These are phyloP conservation scores for Spinellus fusiger DNA, from an alignment of 192 early-diverging fungal genomes.

Conservation along the genomic window DNA sequence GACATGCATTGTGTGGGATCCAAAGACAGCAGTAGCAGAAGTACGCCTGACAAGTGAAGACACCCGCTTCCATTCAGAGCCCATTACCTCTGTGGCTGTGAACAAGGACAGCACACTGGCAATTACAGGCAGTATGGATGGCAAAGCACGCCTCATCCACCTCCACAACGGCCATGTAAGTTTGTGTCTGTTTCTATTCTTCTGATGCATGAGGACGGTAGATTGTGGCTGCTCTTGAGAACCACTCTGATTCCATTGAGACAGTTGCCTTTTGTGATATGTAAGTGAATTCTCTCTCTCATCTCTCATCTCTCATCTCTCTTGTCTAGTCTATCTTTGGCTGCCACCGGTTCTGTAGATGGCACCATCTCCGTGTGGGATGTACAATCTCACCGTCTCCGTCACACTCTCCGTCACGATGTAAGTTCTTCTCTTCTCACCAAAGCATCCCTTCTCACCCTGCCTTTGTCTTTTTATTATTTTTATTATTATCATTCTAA, in stretches of 20 bases:
- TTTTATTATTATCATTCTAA: not conserved
- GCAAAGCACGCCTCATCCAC: constrained; percentile 73
- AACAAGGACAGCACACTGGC: constrained; percentile 71
- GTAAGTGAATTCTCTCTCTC: constrained; percentile 16
- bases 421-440: constrained; percentile 28
- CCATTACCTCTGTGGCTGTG: constrained; percentile 70
- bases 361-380: constrained; percentile 93
- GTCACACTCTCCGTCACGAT: constrained; percentile 77
- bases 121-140: constrained; percentile 78
- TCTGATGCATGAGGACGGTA: not conserved
- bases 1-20: constrained; percentile 86
- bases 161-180: constrained; percentile 61
- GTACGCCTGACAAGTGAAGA: constrained; percentile 63
- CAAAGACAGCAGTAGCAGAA: constrained; percentile 71
- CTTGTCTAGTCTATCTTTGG: constrained; percentile 53
- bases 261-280: constrained; percentile 72
- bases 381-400: constrained; percentile 70
- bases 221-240: constrained; percentile 79
- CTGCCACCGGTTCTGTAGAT: constrained; percentile 84
- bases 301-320: not conserved
- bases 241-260: constrained; percentile 82
- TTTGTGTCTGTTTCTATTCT: not conserved
- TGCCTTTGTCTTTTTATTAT: not conserved
- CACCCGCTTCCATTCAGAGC: constrained; percentile 77
- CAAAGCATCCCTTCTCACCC: not conserved